Evolutionary conservation across 148 eudicot genomes (phyloP).

Genomic region (Amaranthus cruentus): DNA sequence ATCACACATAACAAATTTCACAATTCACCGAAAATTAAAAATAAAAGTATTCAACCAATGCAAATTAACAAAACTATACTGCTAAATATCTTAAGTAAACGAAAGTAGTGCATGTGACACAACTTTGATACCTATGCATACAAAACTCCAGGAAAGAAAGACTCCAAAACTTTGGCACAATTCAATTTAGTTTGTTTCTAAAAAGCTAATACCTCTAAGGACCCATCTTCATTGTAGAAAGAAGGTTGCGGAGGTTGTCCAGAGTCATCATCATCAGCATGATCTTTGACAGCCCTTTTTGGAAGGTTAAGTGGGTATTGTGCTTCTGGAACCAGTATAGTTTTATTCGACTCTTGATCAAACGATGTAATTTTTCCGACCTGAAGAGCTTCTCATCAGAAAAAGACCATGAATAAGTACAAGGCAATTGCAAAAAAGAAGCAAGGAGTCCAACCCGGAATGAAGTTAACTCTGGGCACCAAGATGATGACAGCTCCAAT

Average conservation of each 20-base stretch:
- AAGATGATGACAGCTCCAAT: slow-evolving; percentile 75
- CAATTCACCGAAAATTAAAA: no score
- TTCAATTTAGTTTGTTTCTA: not conserved
- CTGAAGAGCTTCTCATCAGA: slow-evolving; percentile 26
- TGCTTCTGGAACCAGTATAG: slow-evolving; percentile 55
- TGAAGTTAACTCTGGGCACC: slow-evolving; percentile 75
- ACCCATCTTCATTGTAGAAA: slow-evolving; percentile 78
- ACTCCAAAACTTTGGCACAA: not conserved
- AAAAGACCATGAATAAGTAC: not conserved
- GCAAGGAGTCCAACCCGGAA: slow-evolving; percentile 37
- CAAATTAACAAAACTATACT: no score
- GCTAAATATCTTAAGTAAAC: no score
- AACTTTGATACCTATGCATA: not conserved
- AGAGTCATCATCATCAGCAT: slow-evolving; percentile 47
- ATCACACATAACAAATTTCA: no score
- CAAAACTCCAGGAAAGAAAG: not conserved
- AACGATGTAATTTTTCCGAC: slow-evolving; percentile 62
- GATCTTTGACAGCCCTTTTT: slow-evolving; percentile 26
- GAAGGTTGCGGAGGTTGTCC: slow-evolving; percentile 42
- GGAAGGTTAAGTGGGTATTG: slow-evolving; percentile 58
- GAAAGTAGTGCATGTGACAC: not conserved
- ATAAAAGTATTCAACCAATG: no score
- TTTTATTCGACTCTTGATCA: slow-evolving; percentile 39
- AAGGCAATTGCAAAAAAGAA: not conserved
- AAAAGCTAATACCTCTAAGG: slow-evolving; percentile 62